Base-by-base conservation (phyloP, 768 basidiomycete genomes). In the Phylloporus scabripes region DNA sequence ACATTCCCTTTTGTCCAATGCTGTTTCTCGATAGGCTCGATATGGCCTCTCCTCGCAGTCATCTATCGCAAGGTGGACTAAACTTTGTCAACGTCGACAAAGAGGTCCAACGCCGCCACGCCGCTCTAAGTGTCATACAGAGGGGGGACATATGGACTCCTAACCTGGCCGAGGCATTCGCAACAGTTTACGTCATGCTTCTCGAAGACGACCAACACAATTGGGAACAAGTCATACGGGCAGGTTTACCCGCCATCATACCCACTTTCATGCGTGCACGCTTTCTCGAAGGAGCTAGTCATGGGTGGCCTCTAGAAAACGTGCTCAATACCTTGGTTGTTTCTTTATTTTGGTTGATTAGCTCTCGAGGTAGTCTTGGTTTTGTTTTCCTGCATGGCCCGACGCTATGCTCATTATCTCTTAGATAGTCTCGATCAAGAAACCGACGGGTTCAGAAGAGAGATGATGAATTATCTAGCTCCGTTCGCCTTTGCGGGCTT, bases 151-250 rank as follows among this genome's bases (percentile, higher is more conserved):
- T 75, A 24, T 62, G 72, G 53, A 57, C 71, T 50, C 63, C 70
- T 24, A 47, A 54, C 14, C 59, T 79, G 8, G 67, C 64, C 0
- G 72, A 77, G 49, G 74, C 73, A 10, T 61, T 85, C 26, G 77
- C 77, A 68, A 72, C 72, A 0, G 72, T 78, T 45, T 81, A 77
- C 57, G 60, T 76, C 31, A 81, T 85, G 78, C 65, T 81, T 36
- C 72, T 81, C 28, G 80, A 83, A 52, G 74, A 79, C 23, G 75
- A 73, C 46, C 72, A 70, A 41, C 73, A 70, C 52, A 81, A 81
- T 57, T 56, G 70, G 33, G 67, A 68, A 43, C 79, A 77, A 51
- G 66, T 81, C 12, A 57, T 69, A 42, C 69, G 71, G 59, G 75
- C 77, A 5, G 69, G 67, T 34, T 59, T 79, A 10, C 69, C 71